Conservation (phyloP, 1,139 yeast genomes). For the Zygosaccharomyces sapae region DNA sequence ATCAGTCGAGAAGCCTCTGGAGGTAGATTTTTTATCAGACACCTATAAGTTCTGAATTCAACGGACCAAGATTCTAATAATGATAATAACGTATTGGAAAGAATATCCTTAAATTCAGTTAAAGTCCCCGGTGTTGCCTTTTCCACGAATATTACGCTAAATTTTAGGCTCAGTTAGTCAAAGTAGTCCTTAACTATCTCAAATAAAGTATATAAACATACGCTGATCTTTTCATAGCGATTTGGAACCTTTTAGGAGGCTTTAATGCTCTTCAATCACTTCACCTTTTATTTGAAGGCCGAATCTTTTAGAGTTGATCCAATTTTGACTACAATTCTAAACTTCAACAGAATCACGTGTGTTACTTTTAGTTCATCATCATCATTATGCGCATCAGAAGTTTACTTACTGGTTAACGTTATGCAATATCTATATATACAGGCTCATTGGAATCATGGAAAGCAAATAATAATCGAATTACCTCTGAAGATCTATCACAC, state of each 20-base stretch:
- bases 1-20: constrained; percentile 25
- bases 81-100: constrained; percentile 26
- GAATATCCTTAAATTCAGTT: constrained; percentile 31
- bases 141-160: constrained; percentile 33
- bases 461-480: constrained; percentile 21
- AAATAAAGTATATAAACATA: constrained; percentile 6
- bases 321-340: not conserved
- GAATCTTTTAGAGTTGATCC: not conserved
- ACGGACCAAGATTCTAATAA: constrained; percentile 33
- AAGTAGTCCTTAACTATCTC: not conserved
- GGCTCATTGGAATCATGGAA: not conserved
- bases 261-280: not conserved
- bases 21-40: constrained; percentile 23
- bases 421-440: not conserved
- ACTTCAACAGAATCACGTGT: not conserved
- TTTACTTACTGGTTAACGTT: not conserved
- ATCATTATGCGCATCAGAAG: not conserved
- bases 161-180: constrained; percentile 9
- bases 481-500: constrained; percentile 64
- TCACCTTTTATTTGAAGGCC: not conserved
- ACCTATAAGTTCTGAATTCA: constrained; percentile 32
- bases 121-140: constrained; percentile 34
- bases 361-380: not conserved
- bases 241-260: not conserved
- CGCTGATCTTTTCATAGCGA: constrained; percentile 13